Conservation (phyloP, 140 eudicot genomes). For the Ambrosia hybrid region DNA sequence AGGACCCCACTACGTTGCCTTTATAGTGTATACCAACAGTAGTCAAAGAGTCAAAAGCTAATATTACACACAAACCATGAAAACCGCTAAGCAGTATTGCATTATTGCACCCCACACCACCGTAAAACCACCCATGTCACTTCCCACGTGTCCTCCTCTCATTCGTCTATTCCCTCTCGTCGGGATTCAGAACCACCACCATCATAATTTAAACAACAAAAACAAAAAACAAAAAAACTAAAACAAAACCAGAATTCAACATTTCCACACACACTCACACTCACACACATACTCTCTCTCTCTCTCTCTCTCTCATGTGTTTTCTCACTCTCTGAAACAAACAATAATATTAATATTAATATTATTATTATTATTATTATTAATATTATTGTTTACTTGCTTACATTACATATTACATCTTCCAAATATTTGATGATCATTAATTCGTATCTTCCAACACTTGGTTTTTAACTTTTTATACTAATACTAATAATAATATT, state of each 20-base stretch:
- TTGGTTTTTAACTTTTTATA: no score
- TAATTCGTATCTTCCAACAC: no score
- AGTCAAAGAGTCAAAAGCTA: constrained; percentile 55
- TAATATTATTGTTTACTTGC: no score
- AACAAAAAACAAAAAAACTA: neutral
- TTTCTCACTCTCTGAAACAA: constrained; percentile 40
- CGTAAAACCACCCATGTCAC: constrained; percentile 29
- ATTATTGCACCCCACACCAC: constrained; percentile 43
- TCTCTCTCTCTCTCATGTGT: constrained; percentile 43
- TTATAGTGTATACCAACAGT: constrained; percentile 25
- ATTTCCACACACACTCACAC: neutral
- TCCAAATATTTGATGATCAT: neutral
- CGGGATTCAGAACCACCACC: constrained; percentile 43
- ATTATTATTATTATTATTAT: no score
- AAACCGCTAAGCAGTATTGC: constrained; percentile 45
- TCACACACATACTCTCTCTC: constrained; percentile 29
- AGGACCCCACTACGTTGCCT: constrained; percentile 28
- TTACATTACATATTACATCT: no score
- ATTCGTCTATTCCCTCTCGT: constrained; percentile 36
- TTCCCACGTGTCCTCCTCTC: constrained; percentile 35
- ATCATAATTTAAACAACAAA: neutral
- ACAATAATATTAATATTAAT: neutral
- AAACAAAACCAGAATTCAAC: constrained; percentile 2
- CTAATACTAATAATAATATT: no score
- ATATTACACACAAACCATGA: constrained; percentile 29